Evolutionary conservation across 768 basidiomycete genomes (phyloP), one percentile per base, ranked within the genome.

Genomic region (Vararia minispora): DNA sequence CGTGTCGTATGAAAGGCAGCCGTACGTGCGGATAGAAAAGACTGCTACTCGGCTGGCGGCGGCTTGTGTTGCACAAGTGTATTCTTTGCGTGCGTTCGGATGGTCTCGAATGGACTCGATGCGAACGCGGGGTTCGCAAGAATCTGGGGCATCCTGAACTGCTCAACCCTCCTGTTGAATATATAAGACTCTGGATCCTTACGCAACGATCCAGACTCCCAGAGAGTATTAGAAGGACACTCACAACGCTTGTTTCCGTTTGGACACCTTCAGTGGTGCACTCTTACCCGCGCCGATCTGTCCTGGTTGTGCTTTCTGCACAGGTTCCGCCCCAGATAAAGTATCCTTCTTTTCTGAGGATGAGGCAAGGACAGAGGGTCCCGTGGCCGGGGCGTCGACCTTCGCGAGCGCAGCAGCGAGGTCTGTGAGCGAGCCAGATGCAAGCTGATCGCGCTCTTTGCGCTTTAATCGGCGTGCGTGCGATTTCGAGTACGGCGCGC

Each of bases 1-100:
- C n/a, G n/a, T n/a, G n/a, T n/a, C n/a, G n/a, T n/a, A n/a, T 20
- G 13, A 22, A 35, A 6, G 33, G 12, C 11, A 37, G 13, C 23
- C n/a, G 20, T 11, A 17, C 8, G 35, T 7, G 10, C 7, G 18
- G 7, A 36, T 21, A 17, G 14, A 28, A 7, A 33, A 18, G 17
- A 33, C 9, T 10, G 32, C 9, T 9, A 18, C 9, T 10, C 17
- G 32, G 9, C 32, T 33, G 10, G 17, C 17, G 51, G 51, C 2
- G 42, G 38, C 14, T 59, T 51, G 45, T 69, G 75, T 46, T 72
- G 76, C 25, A 85, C 44, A 9, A 87, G 63, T 0, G 86, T 85
- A 52, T 88, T 88, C 54, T 79, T 68, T 2, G 78, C 82, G 54
- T 89, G 86, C 4, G 69, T 79, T 5, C 83, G 77, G 48, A 88